Evolutionary conservation across 108 stramenopile genomes (phyloP).

Genomic region (Cyclostephanos invisitatus): DNA sequence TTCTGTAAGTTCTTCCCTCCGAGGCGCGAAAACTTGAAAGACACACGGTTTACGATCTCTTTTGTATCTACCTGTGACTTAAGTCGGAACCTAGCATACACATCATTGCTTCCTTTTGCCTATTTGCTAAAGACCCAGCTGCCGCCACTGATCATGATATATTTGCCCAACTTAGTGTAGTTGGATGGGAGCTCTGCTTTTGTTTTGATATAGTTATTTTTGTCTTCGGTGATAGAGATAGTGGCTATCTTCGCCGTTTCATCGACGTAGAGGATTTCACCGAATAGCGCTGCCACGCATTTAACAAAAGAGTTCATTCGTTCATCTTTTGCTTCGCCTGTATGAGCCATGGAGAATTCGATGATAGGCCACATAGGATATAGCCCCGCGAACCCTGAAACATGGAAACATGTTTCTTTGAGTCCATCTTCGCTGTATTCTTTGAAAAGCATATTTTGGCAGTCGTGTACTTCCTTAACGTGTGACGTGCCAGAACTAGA

Average conservation of each 20-base stretch:
- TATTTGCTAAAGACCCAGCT: constrained; percentile 3
- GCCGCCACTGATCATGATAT: constrained; percentile 10
- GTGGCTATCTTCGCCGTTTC: background rate
- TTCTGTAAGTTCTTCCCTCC: background rate
- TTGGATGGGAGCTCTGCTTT: background rate
- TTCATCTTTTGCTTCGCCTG: background rate
- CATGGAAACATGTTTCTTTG: background rate
- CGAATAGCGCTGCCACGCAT: background rate
- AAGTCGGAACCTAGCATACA: constrained; percentile 4
- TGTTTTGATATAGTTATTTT: background rate
- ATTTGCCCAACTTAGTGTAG: background rate
- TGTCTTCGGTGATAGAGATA: background rate
- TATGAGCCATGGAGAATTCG: background rate
- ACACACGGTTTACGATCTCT: background rate
- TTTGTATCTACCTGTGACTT: background rate
- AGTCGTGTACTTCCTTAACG: too few species aligned
- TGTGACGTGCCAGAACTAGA: too few species aligned
- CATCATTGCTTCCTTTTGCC: background rate
- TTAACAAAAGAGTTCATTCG: constrained; percentile 4
- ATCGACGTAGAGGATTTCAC: background rate
- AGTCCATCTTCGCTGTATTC: background rate
- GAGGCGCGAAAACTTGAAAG: background rate
- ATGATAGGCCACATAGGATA: constrained; percentile 6
- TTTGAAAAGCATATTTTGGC: background rate
- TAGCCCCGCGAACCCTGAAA: background rate